phyloP scores from a whole-genome alignment of 169 alveolate species.

The Plasmodium billcollinsi region DNA sequence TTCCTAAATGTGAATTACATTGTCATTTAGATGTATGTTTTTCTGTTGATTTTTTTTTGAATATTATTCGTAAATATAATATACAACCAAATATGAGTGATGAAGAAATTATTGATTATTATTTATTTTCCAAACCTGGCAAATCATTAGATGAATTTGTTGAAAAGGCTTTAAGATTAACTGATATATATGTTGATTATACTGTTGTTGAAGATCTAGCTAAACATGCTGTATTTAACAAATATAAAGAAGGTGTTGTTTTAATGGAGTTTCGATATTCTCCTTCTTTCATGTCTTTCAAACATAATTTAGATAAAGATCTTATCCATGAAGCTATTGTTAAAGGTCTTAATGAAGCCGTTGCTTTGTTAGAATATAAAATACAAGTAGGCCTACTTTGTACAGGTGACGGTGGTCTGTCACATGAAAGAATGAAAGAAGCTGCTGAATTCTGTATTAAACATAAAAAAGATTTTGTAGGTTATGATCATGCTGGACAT shows the following conservation, averaged over 20 bases:
- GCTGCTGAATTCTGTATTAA: constrained; percentile 77
- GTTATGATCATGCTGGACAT: constrained; percentile 79
- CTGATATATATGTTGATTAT: constrained; percentile 47
- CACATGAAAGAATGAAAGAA: constrained; percentile 48
- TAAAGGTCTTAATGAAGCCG: constrained; percentile 75
- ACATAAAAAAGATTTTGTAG: constrained; percentile 71
- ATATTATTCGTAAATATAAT: constrained; percentile 54
- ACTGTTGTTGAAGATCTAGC: constrained; percentile 61
- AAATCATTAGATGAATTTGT: constrained; percentile 39
- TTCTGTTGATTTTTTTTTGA: constrained; percentile 54
- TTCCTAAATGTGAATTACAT: constrained; percentile 79
- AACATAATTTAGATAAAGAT: constrained; percentile 51
- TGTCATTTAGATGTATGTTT: constrained; percentile 77
- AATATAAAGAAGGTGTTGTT: constrained; percentile 80
- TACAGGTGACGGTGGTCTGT: constrained; percentile 74
- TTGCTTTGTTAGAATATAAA: constrained; percentile 25
- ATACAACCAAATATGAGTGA: constrained; percentile 65
- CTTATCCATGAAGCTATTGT: constrained; percentile 59
- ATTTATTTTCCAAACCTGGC: constrained; percentile 66
- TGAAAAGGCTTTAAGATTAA: constrained; percentile 25
- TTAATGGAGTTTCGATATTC: constrained; percentile 77
- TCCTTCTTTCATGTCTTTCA: constrained; percentile 68
- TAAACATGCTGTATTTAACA: constrained; percentile 69
- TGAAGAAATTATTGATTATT: constrained; percentile 66
- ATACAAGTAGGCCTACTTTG: constrained; percentile 42